Percentiles rank a stretch among this genome's conserved stretches.
phyloP scores from a whole-genome alignment of 1,139 yeast genomes.

The Lodderomyces beijingensis region DNA sequence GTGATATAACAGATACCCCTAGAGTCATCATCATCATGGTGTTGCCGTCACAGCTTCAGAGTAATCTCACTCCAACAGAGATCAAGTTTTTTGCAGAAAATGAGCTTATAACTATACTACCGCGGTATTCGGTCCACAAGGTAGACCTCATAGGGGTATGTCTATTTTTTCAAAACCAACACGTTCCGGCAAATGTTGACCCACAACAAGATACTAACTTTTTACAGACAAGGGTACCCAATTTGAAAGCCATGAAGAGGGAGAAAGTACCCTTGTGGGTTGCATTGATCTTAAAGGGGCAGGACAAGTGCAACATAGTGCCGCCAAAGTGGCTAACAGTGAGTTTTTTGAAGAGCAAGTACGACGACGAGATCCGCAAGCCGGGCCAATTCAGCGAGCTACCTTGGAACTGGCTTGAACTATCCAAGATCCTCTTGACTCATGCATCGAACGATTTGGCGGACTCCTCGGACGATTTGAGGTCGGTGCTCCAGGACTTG shows the following conservation, averaged over 20 bases:
- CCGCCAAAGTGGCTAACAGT: constrained; percentile 85
- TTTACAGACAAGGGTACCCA: constrained; percentile 42
- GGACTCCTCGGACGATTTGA: constrained; percentile 59
- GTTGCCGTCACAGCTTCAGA: constrained; percentile 52
- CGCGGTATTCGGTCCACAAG: constrained; percentile 65
- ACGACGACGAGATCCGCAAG: constrained; percentile 63
- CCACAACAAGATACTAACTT: constrained; percentile 12
- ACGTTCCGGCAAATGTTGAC: constrained; percentile 6
- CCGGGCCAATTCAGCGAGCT: constrained; percentile 61
- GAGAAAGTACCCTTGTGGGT: constrained; percentile 82
- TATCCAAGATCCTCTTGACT: constrained; percentile 62
- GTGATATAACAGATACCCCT: too few species aligned
- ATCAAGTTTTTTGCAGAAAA: constrained; percentile 83
- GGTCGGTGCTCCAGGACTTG: constrained; percentile 75
- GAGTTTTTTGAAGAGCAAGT: constrained; percentile 49
- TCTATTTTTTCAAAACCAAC: too few species aligned
- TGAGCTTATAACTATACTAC: constrained; percentile 65
- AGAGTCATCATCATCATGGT: too few species aligned
- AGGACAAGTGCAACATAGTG: constrained; percentile 78
- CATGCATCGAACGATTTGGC: constrained; percentile 72
- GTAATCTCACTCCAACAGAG: constrained; percentile 71
- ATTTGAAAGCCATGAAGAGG: constrained; percentile 64
- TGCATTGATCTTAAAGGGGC: constrained; percentile 77
- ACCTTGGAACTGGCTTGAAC: constrained; percentile 88
- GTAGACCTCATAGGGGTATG: constrained; percentile 60